Evolutionary conservation across 2,329 filamentous ascomycete genomes (phyloP).

Genomic region (Rutstroemia sp.): DNA sequence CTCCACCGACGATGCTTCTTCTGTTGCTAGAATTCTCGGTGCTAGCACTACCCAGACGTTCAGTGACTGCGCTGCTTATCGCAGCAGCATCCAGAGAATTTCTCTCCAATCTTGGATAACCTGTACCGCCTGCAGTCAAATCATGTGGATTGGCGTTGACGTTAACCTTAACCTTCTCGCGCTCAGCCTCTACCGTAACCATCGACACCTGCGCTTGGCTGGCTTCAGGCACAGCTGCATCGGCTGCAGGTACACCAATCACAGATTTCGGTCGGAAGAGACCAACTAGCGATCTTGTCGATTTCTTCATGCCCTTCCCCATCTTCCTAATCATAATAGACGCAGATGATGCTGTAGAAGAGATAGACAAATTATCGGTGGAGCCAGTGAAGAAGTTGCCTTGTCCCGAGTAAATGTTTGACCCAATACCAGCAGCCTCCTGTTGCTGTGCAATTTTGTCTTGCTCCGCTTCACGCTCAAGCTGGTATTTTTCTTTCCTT

Average conservation of each 20-base stretch:
- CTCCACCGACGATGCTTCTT: constrained; percentile 86
- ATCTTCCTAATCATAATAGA: constrained; percentile 97
- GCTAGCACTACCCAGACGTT: constrained; percentile 48
- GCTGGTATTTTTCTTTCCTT: constrained; percentile 53
- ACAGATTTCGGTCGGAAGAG: constrained; percentile 93
- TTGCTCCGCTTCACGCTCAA: constrained; percentile 77
- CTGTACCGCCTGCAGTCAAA: constrained; percentile 63
- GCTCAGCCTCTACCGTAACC: constrained; percentile 91
- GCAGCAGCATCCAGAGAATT: constrained; percentile 67
- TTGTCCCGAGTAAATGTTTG: constrained; percentile 84
- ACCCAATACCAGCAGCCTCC: constrained; percentile 85
- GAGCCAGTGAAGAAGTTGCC: constrained; percentile 81
- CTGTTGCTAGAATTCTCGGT: constrained; percentile 58
- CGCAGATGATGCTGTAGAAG: constrained; percentile 81
- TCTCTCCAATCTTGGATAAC: constrained; percentile 76
- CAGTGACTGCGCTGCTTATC: constrained; percentile 34
- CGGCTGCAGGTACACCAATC: constrained; percentile 66
- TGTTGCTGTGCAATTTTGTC: constrained; percentile 86
- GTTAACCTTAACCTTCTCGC: constrained; percentile 58
- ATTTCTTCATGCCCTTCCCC: constrained; percentile 97
- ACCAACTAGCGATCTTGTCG: constrained; percentile 81
- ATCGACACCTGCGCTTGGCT: constrained; percentile 85
- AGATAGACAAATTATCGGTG: constrained; percentile 89
- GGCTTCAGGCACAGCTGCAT: constrained; percentile 56
- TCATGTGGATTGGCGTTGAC: constrained; percentile 63